Base-by-base conservation (phyloP, 2,329 filamentous ascomycete genomes). In the Calonectria honghensis region DNA sequence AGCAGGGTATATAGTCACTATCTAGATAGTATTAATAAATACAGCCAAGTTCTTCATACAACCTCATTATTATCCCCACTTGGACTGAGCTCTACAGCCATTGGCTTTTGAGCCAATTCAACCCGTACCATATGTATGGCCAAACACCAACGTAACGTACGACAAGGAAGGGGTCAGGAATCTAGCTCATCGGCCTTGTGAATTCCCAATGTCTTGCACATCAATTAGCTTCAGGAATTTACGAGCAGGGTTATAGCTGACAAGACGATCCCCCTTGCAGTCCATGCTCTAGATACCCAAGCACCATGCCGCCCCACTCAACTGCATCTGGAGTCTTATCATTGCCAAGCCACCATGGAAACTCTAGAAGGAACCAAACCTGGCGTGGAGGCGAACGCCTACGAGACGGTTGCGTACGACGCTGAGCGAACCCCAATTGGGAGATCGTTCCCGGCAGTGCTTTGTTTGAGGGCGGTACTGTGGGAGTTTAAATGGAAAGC, bases 371-470 rank as follows among this genome's bases (percentile, higher is more conserved):
- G 20, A n/a, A 48, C 6, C 6, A 41, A 2, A 6, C 16, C 41
- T n/a, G n/a, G 11, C 45, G 45, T n/a, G 7, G 45, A 11, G 45
- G 5, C n/a, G 45, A 48, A 45, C 7, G 45, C 45, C 45, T 48
- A 1, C n/a, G 18, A 24, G 45, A 48, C 4, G 45, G 11, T 68
- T 32, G 67, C 18, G 20, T 27, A 24, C 9, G 52, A 45, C 10
- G 71, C 70, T 4, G 41, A 45, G 20, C 39, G 18, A 59, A 69
- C 50, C 32, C 32, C 32, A 32, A 32, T 32, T 32, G 31, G 7
- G 10, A 10, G 10, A 10, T 35, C 7, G 32, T 10, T 35, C 11
- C 9, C 32, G 6, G 10, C 32, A 2, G 10, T 4, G 68, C 57
- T 59, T 11, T 59, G 29, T 73, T 41, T 6, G 48, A 61, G 20